Base-by-base conservation (phyloP, 768 basidiomycete genomes). In the Cyclocybe aegerita region DNA sequence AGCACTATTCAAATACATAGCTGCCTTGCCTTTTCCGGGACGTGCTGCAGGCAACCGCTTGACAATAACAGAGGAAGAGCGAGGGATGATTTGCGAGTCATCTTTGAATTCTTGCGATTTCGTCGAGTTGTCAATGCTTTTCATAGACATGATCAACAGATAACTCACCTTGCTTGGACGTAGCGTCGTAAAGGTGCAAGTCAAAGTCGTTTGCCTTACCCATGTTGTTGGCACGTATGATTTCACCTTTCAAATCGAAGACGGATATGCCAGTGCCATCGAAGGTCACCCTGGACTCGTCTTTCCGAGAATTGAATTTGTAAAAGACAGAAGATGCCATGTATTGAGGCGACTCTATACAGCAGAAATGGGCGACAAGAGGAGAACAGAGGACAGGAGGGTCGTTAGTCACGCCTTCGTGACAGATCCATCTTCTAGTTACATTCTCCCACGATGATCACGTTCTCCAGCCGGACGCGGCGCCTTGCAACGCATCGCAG, bases 211-310 rank as follows among this genome's bases (percentile, higher is more conserved):
- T 93, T 51, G 92, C 93, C 78, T 93, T 95, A 75, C 88, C 88
- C 72, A 99, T 85, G 67, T 88, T 93, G 67, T 98, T 98, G 66
- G 90, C 90, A 63, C 96, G 75, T 63, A 99, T 96, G 66, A 99
- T 92, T 73, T 98, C 97, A 78, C 88, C 91, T 76, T 99, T 99
- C 71, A 99, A 78, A 73, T 99, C 97, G 78, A 98, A 98, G 60
- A 98, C 93, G 64, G 94, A 94, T 65, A 99, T 98, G 56, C 93
- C 93, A 59, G 96, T 98, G 64, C 97, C 97, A 67, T 99, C 96
- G 77, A 99, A 98, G 47, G 92, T 87, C 69, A 99, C 86, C 66
- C 93, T 79, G 50, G 93, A 94, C 72, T 98, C 96, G 75, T 90
- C 86, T 75, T 81, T 91, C 68, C 92, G 88, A 59, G 93, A 93